Conservation (phyloP, 2,329 filamentous ascomycete species). For the Hypoxylon sp. region DNA sequence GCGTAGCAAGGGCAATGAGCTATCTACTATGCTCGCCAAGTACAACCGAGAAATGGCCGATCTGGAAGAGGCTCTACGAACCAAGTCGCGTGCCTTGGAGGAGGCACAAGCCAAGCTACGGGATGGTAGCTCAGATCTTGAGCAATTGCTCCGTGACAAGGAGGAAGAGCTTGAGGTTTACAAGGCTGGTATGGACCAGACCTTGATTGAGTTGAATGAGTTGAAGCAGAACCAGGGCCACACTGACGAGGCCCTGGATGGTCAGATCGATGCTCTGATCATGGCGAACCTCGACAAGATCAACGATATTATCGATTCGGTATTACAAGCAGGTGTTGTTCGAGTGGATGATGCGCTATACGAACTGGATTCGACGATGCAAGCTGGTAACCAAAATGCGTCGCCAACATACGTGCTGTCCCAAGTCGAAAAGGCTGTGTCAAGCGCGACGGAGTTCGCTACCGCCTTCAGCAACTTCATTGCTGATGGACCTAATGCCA, state of each 20-base stretch:
- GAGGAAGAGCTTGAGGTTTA: constrained; percentile 98
- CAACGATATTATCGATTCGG: constrained; percentile 97
- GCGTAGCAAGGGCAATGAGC: constrained; percentile 92
- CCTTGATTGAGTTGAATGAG: constrained; percentile 91
- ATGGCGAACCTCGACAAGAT: constrained; percentile 91
- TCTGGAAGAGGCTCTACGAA: constrained; percentile 90
- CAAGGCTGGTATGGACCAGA: constrained; percentile 98
- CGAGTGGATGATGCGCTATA: constrained; percentile 97
- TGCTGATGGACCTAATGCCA: constrained; percentile 92
- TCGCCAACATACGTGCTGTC: constrained; percentile 95
- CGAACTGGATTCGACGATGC: constrained; percentile 97
- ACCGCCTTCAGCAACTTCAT: constrained; percentile 99
- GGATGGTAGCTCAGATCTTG: constrained; percentile 87
- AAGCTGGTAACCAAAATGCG: constrained; percentile 98
- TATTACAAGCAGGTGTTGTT: constrained; percentile 91
- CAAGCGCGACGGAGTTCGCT: constrained; percentile 95
- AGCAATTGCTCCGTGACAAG: constrained; percentile 89
- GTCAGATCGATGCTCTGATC: constrained; percentile 91
- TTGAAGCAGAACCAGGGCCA: constrained; percentile 82
- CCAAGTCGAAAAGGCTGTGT: constrained; percentile 96
- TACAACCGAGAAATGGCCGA: constrained; percentile 98
- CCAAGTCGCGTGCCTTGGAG: constrained; percentile 89
- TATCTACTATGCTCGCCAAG: constrained; percentile 93
- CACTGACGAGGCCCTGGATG: constrained; percentile 85
- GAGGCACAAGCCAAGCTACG: constrained; percentile 83